A percentile compares a stretch with the other conserved stretches of the same genome.
phyloP scores from a whole-genome alignment of 371 early-diverging fungal genomes.

The Mucor mucedo region DNA sequence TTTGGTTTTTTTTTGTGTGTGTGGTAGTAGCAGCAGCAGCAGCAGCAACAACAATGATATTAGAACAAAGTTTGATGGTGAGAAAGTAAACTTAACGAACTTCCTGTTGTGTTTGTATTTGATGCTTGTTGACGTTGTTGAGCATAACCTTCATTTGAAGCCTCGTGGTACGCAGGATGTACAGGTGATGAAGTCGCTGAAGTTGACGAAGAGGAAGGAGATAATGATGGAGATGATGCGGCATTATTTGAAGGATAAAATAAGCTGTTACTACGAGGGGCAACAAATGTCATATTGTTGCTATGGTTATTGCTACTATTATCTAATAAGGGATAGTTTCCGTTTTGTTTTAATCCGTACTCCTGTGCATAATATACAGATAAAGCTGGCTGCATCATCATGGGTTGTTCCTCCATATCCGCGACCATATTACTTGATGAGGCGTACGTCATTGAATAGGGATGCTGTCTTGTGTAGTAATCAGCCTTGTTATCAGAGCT shows the following conservation, averaged over 20 bases:
- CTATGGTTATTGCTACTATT: background rate
- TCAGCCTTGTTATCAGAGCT: background rate
- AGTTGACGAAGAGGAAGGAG: constrained; percentile 42
- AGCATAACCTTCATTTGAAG: constrained; percentile 4
- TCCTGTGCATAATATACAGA: constrained; percentile 27
- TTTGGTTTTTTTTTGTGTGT: background rate
- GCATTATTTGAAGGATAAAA: constrained; percentile 5
- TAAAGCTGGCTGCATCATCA: constrained; percentile 27
- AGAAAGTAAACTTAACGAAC: constrained; percentile 19
- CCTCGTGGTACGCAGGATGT: constrained; percentile 23
- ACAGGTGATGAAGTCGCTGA: constrained; percentile 32
- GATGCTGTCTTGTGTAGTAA: constrained; percentile 1
- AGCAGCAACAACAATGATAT: background rate
- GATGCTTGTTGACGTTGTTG: constrained; percentile 10
- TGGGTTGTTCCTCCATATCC: constrained; percentile 19
- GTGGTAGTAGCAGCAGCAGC: background rate
- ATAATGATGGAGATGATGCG: constrained; percentile 35
- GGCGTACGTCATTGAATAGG: constrained; percentile 5
- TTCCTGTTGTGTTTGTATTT: constrained; percentile 2
- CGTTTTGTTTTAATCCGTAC: constrained; percentile 25
- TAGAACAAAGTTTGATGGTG: constrained; percentile 32
- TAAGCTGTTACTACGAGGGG: constrained; percentile 9
- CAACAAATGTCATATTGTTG: constrained; percentile 16
- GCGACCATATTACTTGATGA: constrained; percentile 7
- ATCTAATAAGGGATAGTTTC: constrained; percentile 22